phyloP scores from a whole-genome alignment of 23 red algal genomes.

The Gracilaria caudata region DNA sequence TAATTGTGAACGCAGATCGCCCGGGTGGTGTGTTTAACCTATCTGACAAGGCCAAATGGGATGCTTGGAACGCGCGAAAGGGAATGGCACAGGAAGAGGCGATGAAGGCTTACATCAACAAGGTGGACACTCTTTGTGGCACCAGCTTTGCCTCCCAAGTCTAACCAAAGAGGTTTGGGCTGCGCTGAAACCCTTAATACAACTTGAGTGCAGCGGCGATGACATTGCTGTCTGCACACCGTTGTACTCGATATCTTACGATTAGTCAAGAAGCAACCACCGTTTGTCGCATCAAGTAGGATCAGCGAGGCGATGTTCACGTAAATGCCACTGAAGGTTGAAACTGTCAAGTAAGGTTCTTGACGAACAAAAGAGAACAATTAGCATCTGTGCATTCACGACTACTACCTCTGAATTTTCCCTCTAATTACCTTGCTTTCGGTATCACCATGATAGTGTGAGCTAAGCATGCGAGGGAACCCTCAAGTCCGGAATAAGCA shows the following conservation, averaged over 20 bases:
- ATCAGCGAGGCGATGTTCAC: no score
- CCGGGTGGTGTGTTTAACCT: conserved; percentile 86
- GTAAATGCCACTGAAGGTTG: no score
- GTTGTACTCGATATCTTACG: background rate
- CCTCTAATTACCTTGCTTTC: no score
- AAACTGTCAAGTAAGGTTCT: no score
- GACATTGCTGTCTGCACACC: background rate
- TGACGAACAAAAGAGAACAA: no score
- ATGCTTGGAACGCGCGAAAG: conserved; percentile 84
- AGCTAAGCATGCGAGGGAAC: no score
- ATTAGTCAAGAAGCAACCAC: no score
- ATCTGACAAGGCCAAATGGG: conserved; percentile 90
- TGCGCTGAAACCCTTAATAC: background rate
- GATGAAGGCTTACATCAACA: conserved; percentile 91
- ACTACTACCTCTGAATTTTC: no score
- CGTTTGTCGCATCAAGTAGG: no score
- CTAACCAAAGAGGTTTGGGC: conserved; percentile 6
- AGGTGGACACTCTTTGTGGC: conserved; percentile 89
- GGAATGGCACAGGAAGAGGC: conserved; percentile 89
- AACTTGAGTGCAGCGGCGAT: background rate
- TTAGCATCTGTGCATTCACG: no score
- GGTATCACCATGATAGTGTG: no score
- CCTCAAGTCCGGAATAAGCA: no score
- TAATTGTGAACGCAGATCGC: conserved; percentile 36
- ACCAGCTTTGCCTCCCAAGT: conserved; percentile 76